Base-by-base conservation (phyloP, 352 stramenopile species). In the Poterioochromonas sp. region DNA sequence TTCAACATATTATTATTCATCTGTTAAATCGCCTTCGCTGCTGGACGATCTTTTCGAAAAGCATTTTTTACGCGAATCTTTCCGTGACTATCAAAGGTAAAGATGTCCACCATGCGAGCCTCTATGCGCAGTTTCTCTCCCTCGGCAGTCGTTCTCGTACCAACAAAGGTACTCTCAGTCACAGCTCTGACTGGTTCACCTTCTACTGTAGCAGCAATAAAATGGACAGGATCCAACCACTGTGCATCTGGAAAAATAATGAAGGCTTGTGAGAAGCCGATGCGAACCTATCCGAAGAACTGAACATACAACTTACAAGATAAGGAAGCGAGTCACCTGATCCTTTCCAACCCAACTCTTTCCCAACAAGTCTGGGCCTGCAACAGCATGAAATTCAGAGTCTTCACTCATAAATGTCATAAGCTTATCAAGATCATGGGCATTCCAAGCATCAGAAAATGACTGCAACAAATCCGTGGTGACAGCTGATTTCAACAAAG, bases 371-470 rank as follows among this genome's bases (percentile, higher is more conserved):
- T 58, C 47, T 26, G 47, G 47, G 15, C 47, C 47, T 15, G 47
- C 47, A 58, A 58, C 47, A 58, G 47, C 47, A 26, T 58, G 47
- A 58, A 58, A 58, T 26, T 58, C 47, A 26, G 15, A 58, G 26
- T 58, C 47, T 26, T 58, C 47, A 58, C 47, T 58, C 47, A 58
- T 58, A 58, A 58, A 58, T 26, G 47, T 26, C 47, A 58, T 58
- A 26, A 58, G 47, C 47, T 58, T 58, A 26, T 58, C 47, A 26
- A 58, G 47, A 58, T 58, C 47, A 26, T 58, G 47, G 15, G 15
- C 47, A 58, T 58, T 58, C 47, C 47, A 58, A 15, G 47, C 47
- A 58, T 58, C 47, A 58, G 47, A 58, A 58, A 58, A 58, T 15
- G 47, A 15, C 26, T 58, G 47, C 47, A 58, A 26, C 47, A 26